Conservation (phyloP, 2,329 filamentous ascomycete genomes). For the Cryphonectria japonica region DNA sequence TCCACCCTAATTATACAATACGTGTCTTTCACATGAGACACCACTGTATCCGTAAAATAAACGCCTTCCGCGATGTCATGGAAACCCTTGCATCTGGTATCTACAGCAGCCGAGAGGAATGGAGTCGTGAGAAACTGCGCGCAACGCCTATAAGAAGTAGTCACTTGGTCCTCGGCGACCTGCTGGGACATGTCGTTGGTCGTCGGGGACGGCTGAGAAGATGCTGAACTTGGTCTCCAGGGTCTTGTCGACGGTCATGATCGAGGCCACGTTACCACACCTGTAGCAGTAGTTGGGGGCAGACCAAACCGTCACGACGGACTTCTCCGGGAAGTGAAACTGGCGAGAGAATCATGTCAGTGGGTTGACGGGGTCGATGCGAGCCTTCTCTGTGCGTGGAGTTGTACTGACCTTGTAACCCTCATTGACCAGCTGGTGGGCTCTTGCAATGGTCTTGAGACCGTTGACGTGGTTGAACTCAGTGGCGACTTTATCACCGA, state of each 20-base stretch:
- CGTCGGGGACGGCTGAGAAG: slow-evolving; percentile 86
- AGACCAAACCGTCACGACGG: slow-evolving; percentile 97
- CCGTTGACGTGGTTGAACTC: slow-evolving; percentile 98
- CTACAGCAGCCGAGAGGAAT: slow-evolving; percentile 23
- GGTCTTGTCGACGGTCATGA: slow-evolving; percentile 87
- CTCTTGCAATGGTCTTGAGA: slow-evolving; percentile 91
- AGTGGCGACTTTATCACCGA: slow-evolving; percentile 94
- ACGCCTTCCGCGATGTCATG: slow-evolving; percentile 30
- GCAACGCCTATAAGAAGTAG: slow-evolving; percentile 64
- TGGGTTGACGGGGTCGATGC: slow-evolving; percentile 1
- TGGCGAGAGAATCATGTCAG: slow-evolving; percentile 43
- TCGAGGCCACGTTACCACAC: slow-evolving; percentile 95
- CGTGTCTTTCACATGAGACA: slow-evolving; percentile 12
- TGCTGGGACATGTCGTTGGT: slow-evolving; percentile 78
- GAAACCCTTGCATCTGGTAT: slow-evolving; percentile 24
- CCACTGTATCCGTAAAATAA: slow-evolving; percentile 25
- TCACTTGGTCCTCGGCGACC: slow-evolving; percentile 69
- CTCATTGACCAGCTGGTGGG: slow-evolving; percentile 98
- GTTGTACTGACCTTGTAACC: slow-evolving; percentile 80
- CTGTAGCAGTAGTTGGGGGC: slow-evolving; percentile 95
- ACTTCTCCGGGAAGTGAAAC: slow-evolving; percentile 95
- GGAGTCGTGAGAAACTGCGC: slow-evolving; percentile 5
- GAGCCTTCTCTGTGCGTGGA: not conserved
- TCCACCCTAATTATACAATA: slow-evolving; percentile 27
- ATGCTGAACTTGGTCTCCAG: slow-evolving; percentile 91